Base-by-base conservation (phyloP, 805 yeast genomes). In the Torulaspora delbrueckii region DNA sequence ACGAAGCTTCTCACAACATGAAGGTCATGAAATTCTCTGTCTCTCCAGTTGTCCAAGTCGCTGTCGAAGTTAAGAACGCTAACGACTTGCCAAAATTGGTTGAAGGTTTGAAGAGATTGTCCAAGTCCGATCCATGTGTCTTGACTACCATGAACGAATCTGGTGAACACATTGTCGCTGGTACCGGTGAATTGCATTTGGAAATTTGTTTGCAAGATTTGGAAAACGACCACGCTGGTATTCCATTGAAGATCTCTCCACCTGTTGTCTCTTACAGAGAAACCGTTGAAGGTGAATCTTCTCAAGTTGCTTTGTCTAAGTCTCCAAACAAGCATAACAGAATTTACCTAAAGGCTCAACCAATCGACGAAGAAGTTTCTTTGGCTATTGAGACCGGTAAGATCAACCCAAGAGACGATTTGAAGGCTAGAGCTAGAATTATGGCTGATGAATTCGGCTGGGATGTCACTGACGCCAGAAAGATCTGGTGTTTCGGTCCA, bases 401-500 rank as follows among this genome's bases (percentile, higher is more conserved):
- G 74, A 78, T 91, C 71, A 78, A 81, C 76, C 86, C 98, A 73
- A 84, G 91, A 77, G 98, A 91, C 69, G 99, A 91, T 80, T 81
- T 91, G 87, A 91, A 91, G 84, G 86, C 87, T 66, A 90, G 99
- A 82, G 99, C 98, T 66, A 90, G 98, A 84, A 68, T 87, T 71
- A 80, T 91, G 82, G 98, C 98, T 71, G 98, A 91, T 74, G 96
- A 93, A 74, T 93, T 75, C 84, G 96, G 91, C 65, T 91, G 99
- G 99, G 98, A 91, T 73, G 97, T 93, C 72, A 82, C 96, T 65
- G 99, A 91, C 72, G 99, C 97, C 77, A 90, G 99, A 86, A 91
- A 93, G 93, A 93, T 91, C 72, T 91, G 99, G 99, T 88, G 96
- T 86, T 91, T 91, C 89, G 99, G 99, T 80, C 98, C 99, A 73